Conservation (phyloP, 805 yeast species). For the Suhomyces sp. region DNA sequence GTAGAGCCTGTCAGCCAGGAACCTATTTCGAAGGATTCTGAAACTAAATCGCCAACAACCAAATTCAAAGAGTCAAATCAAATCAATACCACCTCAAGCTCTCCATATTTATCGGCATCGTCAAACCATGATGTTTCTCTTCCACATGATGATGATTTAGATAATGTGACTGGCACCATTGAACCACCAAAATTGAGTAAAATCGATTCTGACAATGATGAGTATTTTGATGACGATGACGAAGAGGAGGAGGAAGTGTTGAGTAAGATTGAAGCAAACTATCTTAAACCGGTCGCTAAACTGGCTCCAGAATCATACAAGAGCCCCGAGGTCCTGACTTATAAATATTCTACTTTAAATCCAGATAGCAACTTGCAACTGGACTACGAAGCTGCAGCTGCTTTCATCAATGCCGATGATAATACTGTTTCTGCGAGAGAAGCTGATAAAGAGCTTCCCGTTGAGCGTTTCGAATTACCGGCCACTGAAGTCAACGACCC, state of each 20-base stretch:
- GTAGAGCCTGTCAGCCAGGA: not conserved
- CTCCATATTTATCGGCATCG: constrained; percentile 4
- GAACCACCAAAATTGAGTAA: not conserved
- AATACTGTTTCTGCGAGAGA: not conserved
- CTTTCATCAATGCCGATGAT: not conserved
- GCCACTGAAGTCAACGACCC: not conserved
- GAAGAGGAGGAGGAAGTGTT: not conserved
- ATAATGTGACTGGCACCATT: not conserved
- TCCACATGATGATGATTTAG: not conserved
- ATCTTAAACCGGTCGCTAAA: not conserved
- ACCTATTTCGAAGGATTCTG: not conserved
- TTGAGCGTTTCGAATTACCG: not conserved
- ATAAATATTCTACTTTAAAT: not conserved
- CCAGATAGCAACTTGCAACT: not conserved
- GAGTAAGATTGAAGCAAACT: not conserved
- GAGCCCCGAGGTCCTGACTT: not conserved
- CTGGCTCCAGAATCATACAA: not conserved
- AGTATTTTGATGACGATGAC: not conserved
- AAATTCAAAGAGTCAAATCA: not conserved
- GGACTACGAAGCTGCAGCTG: constrained; percentile 1
- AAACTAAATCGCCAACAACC: not conserved
- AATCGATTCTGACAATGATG: not conserved
- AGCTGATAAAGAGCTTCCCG: not conserved
- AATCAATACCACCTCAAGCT: not conserved
- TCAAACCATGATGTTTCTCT: not conserved